Evolutionary conservation across 2,329 filamentous ascomycete genomes (phyloP).

Genomic region (Exserohilum rostratum): DNA sequence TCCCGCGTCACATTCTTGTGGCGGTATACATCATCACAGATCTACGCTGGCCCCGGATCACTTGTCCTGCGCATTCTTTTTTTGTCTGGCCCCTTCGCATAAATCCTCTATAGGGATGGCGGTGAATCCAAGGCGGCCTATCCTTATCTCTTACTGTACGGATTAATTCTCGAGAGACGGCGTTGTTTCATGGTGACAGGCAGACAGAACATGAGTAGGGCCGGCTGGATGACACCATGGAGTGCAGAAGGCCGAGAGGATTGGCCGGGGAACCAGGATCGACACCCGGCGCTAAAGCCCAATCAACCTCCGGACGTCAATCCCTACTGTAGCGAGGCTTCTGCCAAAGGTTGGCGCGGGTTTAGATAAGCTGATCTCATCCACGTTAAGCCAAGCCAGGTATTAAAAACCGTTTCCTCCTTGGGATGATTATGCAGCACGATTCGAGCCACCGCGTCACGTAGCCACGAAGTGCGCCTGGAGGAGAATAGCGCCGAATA

Average conservation of each 20-base stretch:
- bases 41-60: too few species aligned
- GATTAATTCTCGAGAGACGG: not conserved
- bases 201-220: too few species aligned
- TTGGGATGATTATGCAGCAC: not conserved
- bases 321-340: not conserved
- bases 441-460: not conserved
- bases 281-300: not conserved
- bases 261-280: not conserved
- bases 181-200: not conserved
- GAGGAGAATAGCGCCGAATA: slow-evolving; percentile 2
- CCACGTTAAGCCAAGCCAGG: not conserved
- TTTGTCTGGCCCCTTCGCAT: not conserved
- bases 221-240: too few species aligned
- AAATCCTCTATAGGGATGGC: not conserved
- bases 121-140: not conserved
- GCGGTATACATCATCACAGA: not conserved
- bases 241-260: not conserved
- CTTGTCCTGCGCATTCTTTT: too few species aligned
- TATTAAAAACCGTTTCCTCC: not conserved
- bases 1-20: not conserved
- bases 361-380: not conserved
- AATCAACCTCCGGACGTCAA: not conserved
- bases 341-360: not conserved
- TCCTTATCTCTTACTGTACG: not conserved
- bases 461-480: not conserved